Conservation (phyloP, 2,329 filamentous ascomycete genomes). For the Keithomyces neogunnii region DNA sequence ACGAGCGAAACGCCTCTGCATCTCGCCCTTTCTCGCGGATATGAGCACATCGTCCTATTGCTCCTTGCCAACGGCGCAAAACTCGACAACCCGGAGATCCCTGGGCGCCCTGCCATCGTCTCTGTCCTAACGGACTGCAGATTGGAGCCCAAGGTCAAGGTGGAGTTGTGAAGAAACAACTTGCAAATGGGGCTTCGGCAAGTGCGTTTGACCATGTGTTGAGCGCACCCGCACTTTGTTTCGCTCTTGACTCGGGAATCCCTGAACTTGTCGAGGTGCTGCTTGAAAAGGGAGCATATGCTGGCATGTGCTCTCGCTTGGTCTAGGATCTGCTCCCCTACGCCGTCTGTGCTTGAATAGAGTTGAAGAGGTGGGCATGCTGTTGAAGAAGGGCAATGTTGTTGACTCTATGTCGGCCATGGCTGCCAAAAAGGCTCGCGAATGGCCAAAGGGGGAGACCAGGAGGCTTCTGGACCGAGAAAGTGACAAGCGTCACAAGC, state of each 20-base stretch:
- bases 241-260: slow-evolving; percentile 16
- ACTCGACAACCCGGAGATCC: slow-evolving; percentile 21
- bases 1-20: too few species aligned
- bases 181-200: slow-evolving; percentile 23
- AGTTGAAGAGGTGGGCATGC: slow-evolving; percentile 14
- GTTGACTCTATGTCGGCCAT: too few species aligned
- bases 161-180: slow-evolving; percentile 21
- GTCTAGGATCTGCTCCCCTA: slow-evolving; percentile 6
- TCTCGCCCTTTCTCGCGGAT: too few species aligned
- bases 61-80: slow-evolving; percentile 26
- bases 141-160: slow-evolving; percentile 16
- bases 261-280: slow-evolving; percentile 18
- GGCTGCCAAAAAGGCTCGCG: too few species aligned
- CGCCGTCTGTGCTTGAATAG: background rate
- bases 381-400: slow-evolving; percentile 19
- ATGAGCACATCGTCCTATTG: slow-evolving; percentile 2
- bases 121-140: slow-evolving; percentile 18
- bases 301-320: slow-evolving; percentile 19
- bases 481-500: too few species aligned
- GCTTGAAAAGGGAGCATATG: slow-evolving; percentile 19
- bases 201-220: slow-evolving; percentile 17
- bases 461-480: too few species aligned
- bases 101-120: slow-evolving; percentile 24
- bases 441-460: too few species aligned
- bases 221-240: slow-evolving; percentile 14